Conservation (phyloP, 148 eudicot species). For the Polygonum aviculare region DNA sequence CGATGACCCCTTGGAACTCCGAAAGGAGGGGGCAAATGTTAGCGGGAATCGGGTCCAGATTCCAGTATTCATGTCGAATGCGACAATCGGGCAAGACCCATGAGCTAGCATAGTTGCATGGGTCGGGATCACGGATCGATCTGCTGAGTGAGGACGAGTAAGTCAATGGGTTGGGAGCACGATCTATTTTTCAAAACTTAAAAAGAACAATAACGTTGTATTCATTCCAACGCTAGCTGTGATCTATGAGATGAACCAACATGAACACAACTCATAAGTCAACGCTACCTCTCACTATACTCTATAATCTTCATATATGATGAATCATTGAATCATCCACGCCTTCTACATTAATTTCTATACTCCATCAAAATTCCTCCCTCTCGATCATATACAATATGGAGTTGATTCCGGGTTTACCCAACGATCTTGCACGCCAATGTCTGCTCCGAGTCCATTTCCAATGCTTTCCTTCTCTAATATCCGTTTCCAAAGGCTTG, state of each 20-base stretch:
- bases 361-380: too few relatives aligned
- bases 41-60: constrained; percentile 43
- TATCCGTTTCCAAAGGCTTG: constrained; percentile 44
- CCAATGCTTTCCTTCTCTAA: constrained; percentile 29
- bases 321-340: too few relatives aligned
- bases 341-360: too few relatives aligned
- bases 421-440: constrained; percentile 48
- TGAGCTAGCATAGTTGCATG: too few relatives aligned
- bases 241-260: background rate
- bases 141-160: constrained; percentile 31
- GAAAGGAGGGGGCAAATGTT: constrained; percentile 28
- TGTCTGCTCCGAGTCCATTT: constrained; percentile 51
- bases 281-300: too few relatives aligned
- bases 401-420: constrained; percentile 68
- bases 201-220: too few relatives aligned
- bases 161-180: too few relatives aligned
- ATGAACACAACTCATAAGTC: background rate
- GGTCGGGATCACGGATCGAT: constrained; percentile 11
- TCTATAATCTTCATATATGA: too few relatives aligned
- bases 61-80: constrained; percentile 34
- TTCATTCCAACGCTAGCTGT: too few relatives aligned
- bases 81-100: constrained; percentile 34
- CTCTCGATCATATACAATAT: constrained; percentile 4
- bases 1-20: constrained; percentile 48
- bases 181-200: too few relatives aligned